phyloP scores from a whole-genome alignment of 2,329 filamentous ascomycete genomes.

The Arthrobotrys musiformis region DNA sequence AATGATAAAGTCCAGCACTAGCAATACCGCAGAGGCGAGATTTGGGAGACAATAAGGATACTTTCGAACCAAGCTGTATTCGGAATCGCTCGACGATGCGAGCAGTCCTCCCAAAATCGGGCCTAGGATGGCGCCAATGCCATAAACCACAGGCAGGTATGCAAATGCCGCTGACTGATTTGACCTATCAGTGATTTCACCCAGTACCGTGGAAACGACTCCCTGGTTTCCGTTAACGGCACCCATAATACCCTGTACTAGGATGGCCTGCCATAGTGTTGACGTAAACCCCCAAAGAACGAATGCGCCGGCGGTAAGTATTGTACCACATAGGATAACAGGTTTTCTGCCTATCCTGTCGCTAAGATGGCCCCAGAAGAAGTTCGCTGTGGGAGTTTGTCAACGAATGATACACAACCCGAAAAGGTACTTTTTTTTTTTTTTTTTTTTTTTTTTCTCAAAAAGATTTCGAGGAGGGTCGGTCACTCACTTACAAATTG shows the following conservation, averaged over 20 bases:
- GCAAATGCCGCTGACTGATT: conserved; percentile 95
- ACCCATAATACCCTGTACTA: conserved; percentile 90
- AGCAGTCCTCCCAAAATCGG: conserved; percentile 89
- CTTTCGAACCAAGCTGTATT: conserved; percentile 59
- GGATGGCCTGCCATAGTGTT: conserved; percentile 82
- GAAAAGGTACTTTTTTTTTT: background rate
- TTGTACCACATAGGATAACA: conserved; percentile 81
- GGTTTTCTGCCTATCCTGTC: conserved; percentile 83
- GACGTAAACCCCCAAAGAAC: conserved; percentile 86
- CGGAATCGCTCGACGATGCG: conserved; percentile 70
- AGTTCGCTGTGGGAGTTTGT: conserved; percentile 69
- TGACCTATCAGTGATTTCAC: conserved; percentile 92
- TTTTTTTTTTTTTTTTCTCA: too few relatives aligned
- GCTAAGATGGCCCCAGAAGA: conserved; percentile 87
- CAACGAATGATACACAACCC: background rate
- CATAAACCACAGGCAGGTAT: conserved; percentile 95
- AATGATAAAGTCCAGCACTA: conserved; percentile 77
- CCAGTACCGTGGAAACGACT: conserved; percentile 90
- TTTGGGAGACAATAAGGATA: conserved; percentile 91
- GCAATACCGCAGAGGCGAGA: conserved; percentile 76
- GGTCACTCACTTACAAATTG: conserved; percentile 74
- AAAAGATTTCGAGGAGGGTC: too few relatives aligned
- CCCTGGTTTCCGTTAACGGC: conserved; percentile 85
- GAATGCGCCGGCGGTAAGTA: conserved; percentile 84
- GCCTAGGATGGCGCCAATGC: conserved; percentile 90